Evolutionary conservation across 768 basidiomycete genomes (phyloP).

Genomic region (Agaricus bisporus): DNA sequence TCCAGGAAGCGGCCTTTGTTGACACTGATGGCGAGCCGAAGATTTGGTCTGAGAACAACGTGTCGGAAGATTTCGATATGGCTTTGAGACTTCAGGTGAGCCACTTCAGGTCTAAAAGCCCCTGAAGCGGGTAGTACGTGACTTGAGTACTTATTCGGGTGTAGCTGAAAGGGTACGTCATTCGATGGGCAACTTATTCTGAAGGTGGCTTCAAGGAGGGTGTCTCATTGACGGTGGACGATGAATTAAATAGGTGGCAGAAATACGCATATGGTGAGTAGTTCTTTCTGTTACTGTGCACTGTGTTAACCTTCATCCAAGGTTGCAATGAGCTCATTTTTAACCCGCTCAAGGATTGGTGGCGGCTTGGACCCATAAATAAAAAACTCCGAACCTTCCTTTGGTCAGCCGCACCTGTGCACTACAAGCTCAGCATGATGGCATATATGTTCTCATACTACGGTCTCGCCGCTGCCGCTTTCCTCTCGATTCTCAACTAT

Average conservation of each 20-base stretch:
- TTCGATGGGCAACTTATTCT: conserved; percentile 84
- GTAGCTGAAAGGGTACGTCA: conserved; percentile 60
- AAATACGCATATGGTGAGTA: conserved; percentile 71
- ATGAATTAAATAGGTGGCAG: conserved; percentile 91
- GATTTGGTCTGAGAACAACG: conserved; percentile 81
- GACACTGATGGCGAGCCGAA: conserved; percentile 57
- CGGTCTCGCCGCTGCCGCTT: conserved; percentile 57
- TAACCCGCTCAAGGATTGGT: conserved; percentile 78
- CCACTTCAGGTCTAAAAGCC: background rate
- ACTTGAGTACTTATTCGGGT: background rate
- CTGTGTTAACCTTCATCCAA: conserved; percentile 15
- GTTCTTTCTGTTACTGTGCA: background rate
- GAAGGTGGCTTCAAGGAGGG: conserved; percentile 88
- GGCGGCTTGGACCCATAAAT: conserved; percentile 74
- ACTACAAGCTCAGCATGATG: conserved; percentile 81
- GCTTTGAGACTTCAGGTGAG: conserved; percentile 54
- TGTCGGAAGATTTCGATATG: conserved; percentile 83
- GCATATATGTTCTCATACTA: conserved; percentile 63
- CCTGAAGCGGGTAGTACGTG: background rate
- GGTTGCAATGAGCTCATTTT: conserved; percentile 79
- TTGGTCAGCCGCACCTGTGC: conserved; percentile 72
- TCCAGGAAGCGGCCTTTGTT: conserved; percentile 79
- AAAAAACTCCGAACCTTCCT: conserved; percentile 72
- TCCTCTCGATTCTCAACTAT: conserved; percentile 66
- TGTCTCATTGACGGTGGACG: conserved; percentile 82